phyloP scores from a whole-genome alignment of 2,329 filamentous ascomycete genomes.

The Exophiala phaeomuriformis region DNA sequence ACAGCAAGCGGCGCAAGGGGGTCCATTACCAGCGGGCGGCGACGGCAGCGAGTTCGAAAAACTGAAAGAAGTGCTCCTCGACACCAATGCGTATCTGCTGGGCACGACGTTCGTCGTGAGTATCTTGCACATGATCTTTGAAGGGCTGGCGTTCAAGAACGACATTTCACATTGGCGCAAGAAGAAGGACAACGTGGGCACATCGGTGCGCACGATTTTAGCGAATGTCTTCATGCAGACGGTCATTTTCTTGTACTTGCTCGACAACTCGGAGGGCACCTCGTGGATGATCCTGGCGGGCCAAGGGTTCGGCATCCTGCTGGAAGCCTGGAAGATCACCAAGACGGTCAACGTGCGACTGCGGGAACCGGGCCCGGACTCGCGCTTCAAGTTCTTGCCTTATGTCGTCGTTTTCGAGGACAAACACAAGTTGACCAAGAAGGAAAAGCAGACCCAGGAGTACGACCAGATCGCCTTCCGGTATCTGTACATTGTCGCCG shows the following conservation, averaged over 20 bases:
- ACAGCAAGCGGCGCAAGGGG: constrained; percentile 67
- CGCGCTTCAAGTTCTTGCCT: constrained; percentile 66
- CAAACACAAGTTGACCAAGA: constrained; percentile 91
- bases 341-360: constrained; percentile 86
- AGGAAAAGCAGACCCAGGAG: constrained; percentile 95
- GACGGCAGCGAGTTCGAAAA: constrained; percentile 94
- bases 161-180: constrained; percentile 98
- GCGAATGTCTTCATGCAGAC: constrained; percentile 97
- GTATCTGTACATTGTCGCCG: constrained; percentile 88
- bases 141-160: constrained; percentile 92
- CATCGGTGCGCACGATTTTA: constrained; percentile 89
- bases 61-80: constrained; percentile 89
- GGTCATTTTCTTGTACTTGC: constrained; percentile 90
- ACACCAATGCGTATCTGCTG: constrained; percentile 88
- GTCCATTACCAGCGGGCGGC: constrained; percentile 64
- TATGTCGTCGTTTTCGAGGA: constrained; percentile 84
- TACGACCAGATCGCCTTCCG: constrained; percentile 97
- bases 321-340: constrained; percentile 91
- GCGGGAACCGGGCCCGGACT: constrained; percentile 59
- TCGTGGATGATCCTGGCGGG: constrained; percentile 98
- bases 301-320: constrained; percentile 74
- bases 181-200: constrained; percentile 98
- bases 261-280: constrained; percentile 96
- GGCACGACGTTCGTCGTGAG: constrained; percentile 76
- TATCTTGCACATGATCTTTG: constrained; percentile 87